Evolutionary conservation across 1,139 yeast genomes (phyloP), one percentile per base, ranked within the genome.

Genomic region (Pichia sp.): DNA sequence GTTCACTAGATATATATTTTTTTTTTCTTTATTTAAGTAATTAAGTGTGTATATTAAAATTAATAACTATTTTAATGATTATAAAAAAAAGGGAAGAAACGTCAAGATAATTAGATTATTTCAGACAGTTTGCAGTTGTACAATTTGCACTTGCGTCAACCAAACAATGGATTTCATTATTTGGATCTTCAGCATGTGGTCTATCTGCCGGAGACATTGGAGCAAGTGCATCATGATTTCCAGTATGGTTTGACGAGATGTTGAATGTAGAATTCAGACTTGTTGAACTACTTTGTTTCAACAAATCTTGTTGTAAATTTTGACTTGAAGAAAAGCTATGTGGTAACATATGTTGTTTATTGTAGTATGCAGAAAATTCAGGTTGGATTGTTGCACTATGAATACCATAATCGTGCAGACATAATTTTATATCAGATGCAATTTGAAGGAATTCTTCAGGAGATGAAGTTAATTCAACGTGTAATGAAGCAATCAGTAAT

Each of bases 321-420:
- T 48, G 52, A 6, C 51, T 43, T 6, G 61, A 53, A 4, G 60
- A 51, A 40, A 40, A 60, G 28, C 53, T 40, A 23, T 46, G 48
- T 20, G 62, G 62, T 24, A 59, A 47, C 46, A 51, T 48, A 37
- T 57, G 52, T 33, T 43, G 48, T 24, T 49, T 51, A 23, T 55
- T 54, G 28, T 60, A 60, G 42, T 50, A 60, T 10, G 50, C 47
- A 2, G 61, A 54, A 43, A 79, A 88, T 65, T 89, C 96, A 0
- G 96, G 97, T 63, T 91, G 98, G 38, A 91, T 89, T 1, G 98
- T 91, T 18, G 93, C 95, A 31, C 94, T 83, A 55, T 88, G 95
- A 47, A 91, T 81, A 28, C 96, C 96, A 57, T 79, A 84, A 26
- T 73, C 78, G 54, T 86, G 95, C 59, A 91, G 72, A 38, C 89